Evolutionary conservation across 2,329 filamentous ascomycete genomes (phyloP).

Genomic region (Fusarium sp.): DNA sequence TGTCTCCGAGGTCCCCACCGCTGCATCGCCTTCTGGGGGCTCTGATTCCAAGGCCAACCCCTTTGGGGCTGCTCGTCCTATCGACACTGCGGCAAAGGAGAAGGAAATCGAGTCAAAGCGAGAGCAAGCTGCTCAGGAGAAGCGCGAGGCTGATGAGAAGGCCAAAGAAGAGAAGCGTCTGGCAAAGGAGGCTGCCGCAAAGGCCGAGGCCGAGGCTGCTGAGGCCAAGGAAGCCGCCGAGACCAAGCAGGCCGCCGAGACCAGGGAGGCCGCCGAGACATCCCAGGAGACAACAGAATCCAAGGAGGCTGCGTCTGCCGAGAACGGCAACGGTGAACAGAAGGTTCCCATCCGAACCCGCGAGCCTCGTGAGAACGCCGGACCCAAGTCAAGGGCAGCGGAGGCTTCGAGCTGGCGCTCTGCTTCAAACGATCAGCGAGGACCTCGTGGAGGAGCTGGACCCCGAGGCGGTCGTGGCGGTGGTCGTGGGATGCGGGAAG

Average conservation of each 20-base stretch:
- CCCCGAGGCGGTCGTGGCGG: slow-evolving; percentile 55
- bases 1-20: slow-evolving; percentile 74
- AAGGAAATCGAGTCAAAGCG: slow-evolving; percentile 91
- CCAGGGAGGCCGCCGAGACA: slow-evolving; percentile 44
- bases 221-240: slow-evolving; percentile 44
- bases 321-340: slow-evolving; percentile 55
- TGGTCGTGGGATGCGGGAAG: slow-evolving; percentile 55
- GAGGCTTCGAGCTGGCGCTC: slow-evolving; percentile 70
- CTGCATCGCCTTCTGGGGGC: slow-evolving; percentile 59
- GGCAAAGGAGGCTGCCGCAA: slow-evolving; percentile 66
- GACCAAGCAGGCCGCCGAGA: slow-evolving; percentile 44
- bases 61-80: slow-evolving; percentile 92
- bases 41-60: slow-evolving; percentile 85
- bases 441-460: slow-evolving; percentile 58
- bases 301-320: slow-evolving; percentile 18
- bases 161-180: slow-evolving; percentile 76
- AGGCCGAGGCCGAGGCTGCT: slow-evolving; percentile 53
- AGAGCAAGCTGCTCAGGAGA: slow-evolving; percentile 76
- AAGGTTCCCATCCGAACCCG: slow-evolving; percentile 55
- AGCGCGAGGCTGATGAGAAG: slow-evolving; percentile 88
- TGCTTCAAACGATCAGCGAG: slow-evolving; percentile 58
- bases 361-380: slow-evolving; percentile 55
- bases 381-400: slow-evolving; percentile 62
- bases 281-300: slow-evolving; percentile 42
- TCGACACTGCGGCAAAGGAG: slow-evolving; percentile 91